Percentiles rank a stretch among this genome's conserved stretches.
Conservation (phyloP, 306 rosid genomes). For the Amphicarpaea edgeworthii region DNA sequence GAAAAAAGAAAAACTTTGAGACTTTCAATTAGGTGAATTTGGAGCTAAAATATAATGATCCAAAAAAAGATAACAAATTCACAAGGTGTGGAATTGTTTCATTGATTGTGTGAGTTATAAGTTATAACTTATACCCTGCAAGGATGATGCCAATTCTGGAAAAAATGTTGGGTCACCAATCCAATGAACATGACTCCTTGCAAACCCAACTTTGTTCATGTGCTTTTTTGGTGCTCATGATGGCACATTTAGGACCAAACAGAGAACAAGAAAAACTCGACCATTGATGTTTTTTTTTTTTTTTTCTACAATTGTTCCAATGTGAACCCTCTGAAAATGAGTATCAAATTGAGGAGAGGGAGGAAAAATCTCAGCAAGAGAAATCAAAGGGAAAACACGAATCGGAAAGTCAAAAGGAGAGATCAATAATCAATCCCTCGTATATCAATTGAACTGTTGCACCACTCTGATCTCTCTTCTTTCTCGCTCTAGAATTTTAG, state of each 20-base stretch:
- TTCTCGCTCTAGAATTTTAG: constrained; percentile 33
- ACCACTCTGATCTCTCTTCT: constrained; percentile 36
- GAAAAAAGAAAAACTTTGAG: background rate
- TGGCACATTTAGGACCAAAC: constrained; percentile 24
- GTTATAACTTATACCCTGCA: background rate
- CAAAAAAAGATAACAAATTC: background rate
- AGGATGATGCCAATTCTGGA: constrained; percentile 13
- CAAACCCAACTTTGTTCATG: background rate
- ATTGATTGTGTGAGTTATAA: background rate
- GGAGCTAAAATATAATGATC: background rate
- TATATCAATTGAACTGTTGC: constrained; percentile 13
- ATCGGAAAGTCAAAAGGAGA: constrained; percentile 47
- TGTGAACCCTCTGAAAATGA: background rate
- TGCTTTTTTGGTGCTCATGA: background rate
- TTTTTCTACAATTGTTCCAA: background rate
- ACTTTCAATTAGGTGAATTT: constrained; percentile 14
- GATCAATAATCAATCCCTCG: background rate
- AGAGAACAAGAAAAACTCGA: constrained; percentile 14
- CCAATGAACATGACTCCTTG: background rate
- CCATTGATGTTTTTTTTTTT: background rate
- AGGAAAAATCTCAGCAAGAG: constrained; percentile 16
- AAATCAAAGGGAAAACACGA: constrained; percentile 18
- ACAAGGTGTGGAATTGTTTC: constrained; percentile 6
- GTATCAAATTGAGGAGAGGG: background rate
- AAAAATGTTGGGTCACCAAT: background rate